Base-by-base conservation (phyloP, 2,329 filamentous ascomycete genomes). In the Cadophora luteo-olivacea region DNA sequence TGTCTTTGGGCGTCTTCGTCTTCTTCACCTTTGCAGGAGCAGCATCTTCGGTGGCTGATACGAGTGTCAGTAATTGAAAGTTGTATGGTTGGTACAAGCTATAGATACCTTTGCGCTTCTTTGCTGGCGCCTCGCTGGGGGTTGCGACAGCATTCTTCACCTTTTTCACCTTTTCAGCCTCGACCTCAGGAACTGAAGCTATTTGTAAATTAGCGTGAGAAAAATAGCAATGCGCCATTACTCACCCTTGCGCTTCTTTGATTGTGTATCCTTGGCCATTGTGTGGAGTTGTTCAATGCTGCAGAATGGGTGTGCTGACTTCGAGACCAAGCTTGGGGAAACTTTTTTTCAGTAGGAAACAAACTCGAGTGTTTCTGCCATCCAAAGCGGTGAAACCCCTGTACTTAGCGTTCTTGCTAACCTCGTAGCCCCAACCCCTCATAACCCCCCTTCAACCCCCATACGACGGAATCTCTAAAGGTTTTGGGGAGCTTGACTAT, bases 231-330 rank as follows among this genome's bases (percentile, higher is more conserved):
- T 19, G 36, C 2, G 52, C 22, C 25, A 6, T 45, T 54, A 67
- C 66, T 51, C 78, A 84, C 84, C 82, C 76, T 86, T 86, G 79
- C 84, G 83, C 83, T 87, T 87, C 77, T 84, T 87, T 51, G 80
- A 80, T 73, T 85, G 85, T 72, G 81, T 80, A 75, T 85, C 84
- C 71, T 82, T 82, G 65, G 84, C 84, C 86, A 88, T 88, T 79
- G 76, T 78, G 65, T 22, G 22, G 60, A 62, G 45, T 58, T 69
- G 51, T 67, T 67, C 29, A 51, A 49, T 38, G 12, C 6, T 25
- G n/a, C 54, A 65, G 12, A 29, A 14, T 65, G 51, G 25, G 33
- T 51, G 54, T 38, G 45, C 25, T 49, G 38, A 54, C 19, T 4
- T 33, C 25, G 55, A 38, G 41, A 9, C 19, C 45, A 36, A n/a